phyloP scores from a whole-genome alignment of 2,329 filamentous ascomycete genomes.

The Pseudocercospora fuligena region DNA sequence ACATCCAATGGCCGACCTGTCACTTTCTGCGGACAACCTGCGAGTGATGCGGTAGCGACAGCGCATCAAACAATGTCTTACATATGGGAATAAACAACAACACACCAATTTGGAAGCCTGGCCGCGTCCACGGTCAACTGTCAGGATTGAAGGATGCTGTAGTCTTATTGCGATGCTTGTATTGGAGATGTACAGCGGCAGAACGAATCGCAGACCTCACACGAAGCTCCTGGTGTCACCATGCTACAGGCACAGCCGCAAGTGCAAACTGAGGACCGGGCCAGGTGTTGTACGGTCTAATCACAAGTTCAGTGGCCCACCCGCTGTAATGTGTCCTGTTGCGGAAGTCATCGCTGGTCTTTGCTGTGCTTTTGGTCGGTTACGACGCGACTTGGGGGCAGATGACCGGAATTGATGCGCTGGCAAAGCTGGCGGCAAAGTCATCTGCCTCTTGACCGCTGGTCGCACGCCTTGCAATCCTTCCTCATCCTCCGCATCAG shows the following conservation, averaged over 20 bases:
- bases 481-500: constrained; percentile 5
- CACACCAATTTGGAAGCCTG: constrained; percentile 8
- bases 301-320: constrained; percentile 10
- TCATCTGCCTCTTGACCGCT: constrained; percentile 13
- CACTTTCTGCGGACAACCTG: constrained; percentile 6
- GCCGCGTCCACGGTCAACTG: constrained; percentile 5
- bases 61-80: constrained; percentile 17
- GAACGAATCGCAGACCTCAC: constrained; percentile 22
- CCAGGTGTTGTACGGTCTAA: constrained; percentile 21
- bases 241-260: constrained; percentile 26
- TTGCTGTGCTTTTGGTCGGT: constrained; percentile 13
- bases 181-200: constrained; percentile 1
- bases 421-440: constrained; percentile 16
- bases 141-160: constrained; percentile 15
- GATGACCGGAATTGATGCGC: constrained; percentile 18
- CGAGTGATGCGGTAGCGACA: constrained; percentile 14
- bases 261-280: constrained; percentile 11
- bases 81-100: constrained; percentile 2
- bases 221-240: constrained; percentile 19
- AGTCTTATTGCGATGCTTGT: constrained; percentile 14
- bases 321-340: constrained; percentile 8
- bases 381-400: constrained; percentile 21
- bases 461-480: constrained; percentile 13
- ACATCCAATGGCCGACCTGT: constrained; percentile 7
- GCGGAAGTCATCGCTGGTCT: constrained; percentile 2